Evolutionary conservation across 331 rosid genomes (phyloP).

Genomic region (Quercus phellos): DNA sequence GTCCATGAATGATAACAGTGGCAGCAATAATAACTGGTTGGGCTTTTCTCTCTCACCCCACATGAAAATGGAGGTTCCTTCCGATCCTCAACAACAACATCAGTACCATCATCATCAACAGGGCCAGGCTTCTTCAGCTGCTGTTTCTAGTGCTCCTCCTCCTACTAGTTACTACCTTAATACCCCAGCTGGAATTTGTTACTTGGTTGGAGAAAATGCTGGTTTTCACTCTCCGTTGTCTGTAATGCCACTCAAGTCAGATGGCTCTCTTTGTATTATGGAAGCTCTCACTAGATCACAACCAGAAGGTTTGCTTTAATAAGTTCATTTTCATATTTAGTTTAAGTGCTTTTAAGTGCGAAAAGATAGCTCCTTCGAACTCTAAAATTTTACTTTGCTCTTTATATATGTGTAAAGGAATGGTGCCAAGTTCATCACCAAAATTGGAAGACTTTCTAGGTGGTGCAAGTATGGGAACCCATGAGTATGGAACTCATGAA

Average conservation of each 20-base stretch:
- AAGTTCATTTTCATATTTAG: not conserved
- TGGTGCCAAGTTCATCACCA: slow-evolving; percentile 71
- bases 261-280: slow-evolving; percentile 88
- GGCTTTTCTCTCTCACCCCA: slow-evolving; percentile 94
- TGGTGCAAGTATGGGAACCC: slow-evolving; percentile 68
- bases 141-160: slow-evolving; percentile 25
- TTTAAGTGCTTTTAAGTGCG: not conserved
- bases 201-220: slow-evolving; percentile 41
- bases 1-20: slow-evolving; percentile 46
- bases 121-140: slow-evolving; percentile 29
- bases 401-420: slow-evolving; percentile 25
- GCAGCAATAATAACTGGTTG: slow-evolving; percentile 62
- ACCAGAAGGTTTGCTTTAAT: slow-evolving; percentile 43
- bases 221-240: slow-evolving; percentile 53
- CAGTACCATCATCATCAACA: slow-evolving; percentile 26
- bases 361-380: not conserved
- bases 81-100: slow-evolving; percentile 31
- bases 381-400: not conserved
- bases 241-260: slow-evolving; percentile 87
- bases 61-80: slow-evolving; percentile 68
- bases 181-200: slow-evolving; percentile 43
- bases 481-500: slow-evolving; percentile 52
- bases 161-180: slow-evolving; percentile 44
- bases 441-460: slow-evolving; percentile 87
- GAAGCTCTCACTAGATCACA: slow-evolving; percentile 90